These are phyloP conservation scores for Pascua sp. DNA, from an alignment of 1,284 basidiomycete genomes.

Conservation along the genomic window DNA sequence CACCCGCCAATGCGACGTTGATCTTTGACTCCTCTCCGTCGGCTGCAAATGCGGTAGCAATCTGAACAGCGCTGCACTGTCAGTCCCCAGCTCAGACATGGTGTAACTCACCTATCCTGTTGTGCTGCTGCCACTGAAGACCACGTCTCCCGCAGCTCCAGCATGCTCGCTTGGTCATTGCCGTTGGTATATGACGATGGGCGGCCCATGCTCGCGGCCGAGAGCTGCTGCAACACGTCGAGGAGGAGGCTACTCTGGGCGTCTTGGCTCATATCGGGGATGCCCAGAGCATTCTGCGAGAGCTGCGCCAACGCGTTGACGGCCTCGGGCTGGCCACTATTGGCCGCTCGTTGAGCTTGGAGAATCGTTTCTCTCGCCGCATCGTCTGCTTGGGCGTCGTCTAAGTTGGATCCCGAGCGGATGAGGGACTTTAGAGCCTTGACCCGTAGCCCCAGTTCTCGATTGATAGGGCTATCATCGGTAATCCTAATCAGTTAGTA, in stretches of 20 bases:
- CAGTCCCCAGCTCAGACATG: background rate
- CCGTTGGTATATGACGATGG: constrained; percentile 4
- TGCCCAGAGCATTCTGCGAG: constrained; percentile 25
- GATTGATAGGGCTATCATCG: constrained; percentile 34
- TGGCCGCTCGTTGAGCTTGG: constrained; percentile 41
- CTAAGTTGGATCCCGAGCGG: constrained; percentile 36
- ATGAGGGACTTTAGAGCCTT: constrained; percentile 45
- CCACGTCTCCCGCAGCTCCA: constrained; percentile 35
- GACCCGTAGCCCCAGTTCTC: constrained; percentile 39
- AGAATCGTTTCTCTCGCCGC: constrained; percentile 44
- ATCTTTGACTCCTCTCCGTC: constrained; percentile 78
- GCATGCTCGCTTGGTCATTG: constrained; percentile 6
- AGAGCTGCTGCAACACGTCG: constrained; percentile 44
- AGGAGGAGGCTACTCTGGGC: constrained; percentile 40
- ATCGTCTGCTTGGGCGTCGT: constrained; percentile 33
- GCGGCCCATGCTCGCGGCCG: constrained; percentile 35
- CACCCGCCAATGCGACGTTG: constrained; percentile 88
- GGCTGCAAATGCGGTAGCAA: constrained; percentile 69
- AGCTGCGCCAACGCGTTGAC: constrained; percentile 40
- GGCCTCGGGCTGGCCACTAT: constrained; percentile 39
- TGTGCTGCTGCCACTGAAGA: constrained; percentile 28
- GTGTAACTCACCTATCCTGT: constrained; percentile 28
- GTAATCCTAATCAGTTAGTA: constrained; percentile 6
- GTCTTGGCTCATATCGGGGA: constrained; percentile 33
- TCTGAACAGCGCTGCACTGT: constrained; percentile 22